Base-by-base conservation (phyloP, 2,329 filamentous ascomycete species). In the Colletotrichum sp. region DNA sequence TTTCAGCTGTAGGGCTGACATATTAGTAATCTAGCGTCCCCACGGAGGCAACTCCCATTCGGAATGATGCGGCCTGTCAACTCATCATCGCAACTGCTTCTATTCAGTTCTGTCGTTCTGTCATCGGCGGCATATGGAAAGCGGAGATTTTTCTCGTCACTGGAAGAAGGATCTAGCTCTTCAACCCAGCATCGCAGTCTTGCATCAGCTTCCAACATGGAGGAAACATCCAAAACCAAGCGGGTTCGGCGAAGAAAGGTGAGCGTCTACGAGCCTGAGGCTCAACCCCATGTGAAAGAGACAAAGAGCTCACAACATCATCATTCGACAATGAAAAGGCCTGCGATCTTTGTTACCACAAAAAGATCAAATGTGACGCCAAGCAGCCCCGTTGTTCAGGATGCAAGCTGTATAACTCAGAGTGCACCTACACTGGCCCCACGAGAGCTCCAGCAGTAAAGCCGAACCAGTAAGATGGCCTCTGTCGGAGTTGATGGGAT, bases 301-400 rank as follows among this genome's bases (percentile, higher is more conserved):
- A 32, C 22, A 5, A 27, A 18, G 16, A 30, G 5, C 32, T 30
- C 1, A 9, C 8, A 27, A 22, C 9, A 36, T 58, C 25, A 13
- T 10, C n/a, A 10, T 18, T 36, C 3, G 25, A 13, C 1, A 58
- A 68, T 13, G 27, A 0, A 13, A 10, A 77, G 75, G 75, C 75
- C 0, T 77, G 75, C 25, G 75, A 75, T 3, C 36, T 69, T 18
- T 77, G 72, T 15, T 76, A 75, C 18, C 62, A 60, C 16, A 77
- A 76, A 27, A 77, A 77, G 43, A 76, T 76, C 43, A 74, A 74
- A 36, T 77, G 75, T 64, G 75, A 77, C 22, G 48, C 52, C 6
- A 48, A 52, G 4, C 62, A 72, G 64, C 75, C 72, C 1, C 67
- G 60, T 1, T 77, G 75, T 62, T 77, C 75, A 13, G 66, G 72